Evolutionary conservation across 2,329 filamentous ascomycete species (phyloP).

Genomic region (Clonostachys byssicola): DNA sequence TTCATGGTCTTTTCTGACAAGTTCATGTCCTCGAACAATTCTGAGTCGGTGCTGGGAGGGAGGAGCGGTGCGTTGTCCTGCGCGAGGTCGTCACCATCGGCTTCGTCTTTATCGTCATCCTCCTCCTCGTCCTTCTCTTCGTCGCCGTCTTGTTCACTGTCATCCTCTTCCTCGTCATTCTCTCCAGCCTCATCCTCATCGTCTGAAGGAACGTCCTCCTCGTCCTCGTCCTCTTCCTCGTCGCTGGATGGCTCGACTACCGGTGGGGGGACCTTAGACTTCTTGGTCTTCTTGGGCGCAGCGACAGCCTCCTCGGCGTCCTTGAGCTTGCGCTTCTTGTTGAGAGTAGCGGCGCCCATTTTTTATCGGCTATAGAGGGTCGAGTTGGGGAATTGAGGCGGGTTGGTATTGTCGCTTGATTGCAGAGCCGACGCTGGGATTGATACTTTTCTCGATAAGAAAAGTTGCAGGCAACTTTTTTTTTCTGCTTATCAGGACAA

Average conservation of each 20-base stretch:
- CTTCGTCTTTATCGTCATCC: conserved; percentile 21
- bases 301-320: conserved; percentile 21
- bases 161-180: conserved; percentile 15
- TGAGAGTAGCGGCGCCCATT: conserved; percentile 26
- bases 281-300: conserved; percentile 32
- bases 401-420: neutral
- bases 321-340: conserved; percentile 40
- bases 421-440: too few relatives aligned
- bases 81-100: conserved; percentile 22
- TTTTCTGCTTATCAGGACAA: too few relatives aligned
- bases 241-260: conserved; percentile 14
- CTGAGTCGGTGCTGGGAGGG: conserved; percentile 54
- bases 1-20: conserved; percentile 85
- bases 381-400: neutral
- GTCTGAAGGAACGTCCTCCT: conserved; percentile 14
- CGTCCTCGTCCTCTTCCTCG: conserved; percentile 18
- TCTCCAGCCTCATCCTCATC: conserved; percentile 14
- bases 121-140: conserved; percentile 13
- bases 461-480: too few relatives aligned
- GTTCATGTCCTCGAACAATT: conserved; percentile 76
- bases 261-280: conserved; percentile 28
- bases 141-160: conserved; percentile 11
- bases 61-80: conserved; percentile 41
- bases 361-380: conserved; percentile 3
- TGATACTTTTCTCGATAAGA: too few relatives aligned